These are phyloP conservation scores for Fusarium scirpi DNA, from an alignment of 2,329 filamentous ascomycete genomes.

Conservation along the genomic window DNA sequence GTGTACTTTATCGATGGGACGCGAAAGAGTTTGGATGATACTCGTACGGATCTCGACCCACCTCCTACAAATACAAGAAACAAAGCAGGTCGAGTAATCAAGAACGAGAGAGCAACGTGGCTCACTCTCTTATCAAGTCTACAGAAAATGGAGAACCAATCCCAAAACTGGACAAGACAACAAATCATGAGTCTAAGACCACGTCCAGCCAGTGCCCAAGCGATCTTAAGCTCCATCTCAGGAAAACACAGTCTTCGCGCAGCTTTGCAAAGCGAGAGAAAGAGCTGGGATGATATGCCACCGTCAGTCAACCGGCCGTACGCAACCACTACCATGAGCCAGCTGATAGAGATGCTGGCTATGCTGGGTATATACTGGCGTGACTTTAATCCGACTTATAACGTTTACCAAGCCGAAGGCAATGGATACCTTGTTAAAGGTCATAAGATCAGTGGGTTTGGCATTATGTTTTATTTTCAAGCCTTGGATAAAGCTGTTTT, in stretches of 20 bases:
- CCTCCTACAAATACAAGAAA: background rate
- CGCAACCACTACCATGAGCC: constrained; percentile 19
- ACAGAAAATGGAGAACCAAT: constrained; percentile 25
- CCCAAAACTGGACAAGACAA: constrained; percentile 24
- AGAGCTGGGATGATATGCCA: constrained; percentile 30
- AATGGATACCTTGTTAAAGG: constrained; percentile 21
- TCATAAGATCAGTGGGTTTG: constrained; percentile 14
- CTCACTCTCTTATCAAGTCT: background rate
- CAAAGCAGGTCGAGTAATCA: constrained; percentile 12
- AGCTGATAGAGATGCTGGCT: constrained; percentile 24
- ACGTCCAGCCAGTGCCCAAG: constrained; percentile 4
- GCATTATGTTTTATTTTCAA: constrained; percentile 20
- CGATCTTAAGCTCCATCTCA: constrained; percentile 17
- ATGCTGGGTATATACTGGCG: constrained; percentile 27
- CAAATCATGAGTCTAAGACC: constrained; percentile 23
- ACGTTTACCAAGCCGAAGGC: constrained; percentile 18
- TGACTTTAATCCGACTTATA: constrained; percentile 12
- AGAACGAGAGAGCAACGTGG: constrained; percentile 25
- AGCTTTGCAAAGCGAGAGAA: constrained; percentile 12
- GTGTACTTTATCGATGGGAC: constrained; percentile 16
- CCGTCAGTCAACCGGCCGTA: constrained; percentile 13
- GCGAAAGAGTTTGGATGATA: constrained; percentile 20
- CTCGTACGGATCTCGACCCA: constrained; percentile 13
- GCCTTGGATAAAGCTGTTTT: constrained; percentile 19
- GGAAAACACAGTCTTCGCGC: constrained; percentile 7